These are phyloP conservation scores for Saturnispora halmiae DNA, from an alignment of 805 yeast genomes.

Conservation along the genomic window DNA sequence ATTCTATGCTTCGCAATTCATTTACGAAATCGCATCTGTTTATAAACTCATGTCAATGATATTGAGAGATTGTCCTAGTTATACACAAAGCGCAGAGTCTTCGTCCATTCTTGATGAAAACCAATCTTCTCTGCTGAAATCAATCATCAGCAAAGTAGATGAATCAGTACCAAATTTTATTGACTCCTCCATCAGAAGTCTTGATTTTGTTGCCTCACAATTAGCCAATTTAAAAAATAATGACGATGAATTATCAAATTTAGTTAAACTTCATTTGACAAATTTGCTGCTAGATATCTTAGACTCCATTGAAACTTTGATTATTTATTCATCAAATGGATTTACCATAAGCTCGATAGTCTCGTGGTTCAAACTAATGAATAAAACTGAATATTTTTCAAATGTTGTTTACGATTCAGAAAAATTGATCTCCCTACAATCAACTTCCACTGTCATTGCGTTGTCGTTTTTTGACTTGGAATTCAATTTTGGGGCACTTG, in stretches of 20 bases:
- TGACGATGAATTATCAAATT: conserved; percentile 10
- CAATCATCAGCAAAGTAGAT: background rate
- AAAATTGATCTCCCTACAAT: conserved; percentile 29
- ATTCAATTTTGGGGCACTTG: conserved; percentile 35
- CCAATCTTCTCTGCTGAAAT: background rate
- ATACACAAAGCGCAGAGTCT: no score
- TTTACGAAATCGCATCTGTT: conserved; percentile 3
- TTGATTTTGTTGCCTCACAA: conserved; percentile 10
- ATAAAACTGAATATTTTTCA: conserved; percentile 20
- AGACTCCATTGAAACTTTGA: conserved; percentile 21
- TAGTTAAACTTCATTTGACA: conserved; percentile 15
- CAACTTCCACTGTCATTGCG: conserved; percentile 41
- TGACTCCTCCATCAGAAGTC: conserved; percentile 21
- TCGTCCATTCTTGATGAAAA: background rate
- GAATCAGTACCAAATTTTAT: conserved; percentile 20
- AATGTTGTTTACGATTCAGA: conserved; percentile 13
- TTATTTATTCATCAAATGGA: conserved; percentile 20
- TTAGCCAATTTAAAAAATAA: conserved; percentile 12
- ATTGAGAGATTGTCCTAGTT: background rate
- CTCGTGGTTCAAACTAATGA: conserved; percentile 51
- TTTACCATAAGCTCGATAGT: conserved; percentile 27
- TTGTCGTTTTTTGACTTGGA: conserved; percentile 50
- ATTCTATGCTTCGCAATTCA: conserved; percentile 5
- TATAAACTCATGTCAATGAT: conserved; percentile 1
- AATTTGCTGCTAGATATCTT: conserved; percentile 19